Evolutionary conservation across 2,329 filamentous ascomycete genomes (phyloP), one percentile per base, ranked within the genome.

Genomic region (Nemania sp.): DNA sequence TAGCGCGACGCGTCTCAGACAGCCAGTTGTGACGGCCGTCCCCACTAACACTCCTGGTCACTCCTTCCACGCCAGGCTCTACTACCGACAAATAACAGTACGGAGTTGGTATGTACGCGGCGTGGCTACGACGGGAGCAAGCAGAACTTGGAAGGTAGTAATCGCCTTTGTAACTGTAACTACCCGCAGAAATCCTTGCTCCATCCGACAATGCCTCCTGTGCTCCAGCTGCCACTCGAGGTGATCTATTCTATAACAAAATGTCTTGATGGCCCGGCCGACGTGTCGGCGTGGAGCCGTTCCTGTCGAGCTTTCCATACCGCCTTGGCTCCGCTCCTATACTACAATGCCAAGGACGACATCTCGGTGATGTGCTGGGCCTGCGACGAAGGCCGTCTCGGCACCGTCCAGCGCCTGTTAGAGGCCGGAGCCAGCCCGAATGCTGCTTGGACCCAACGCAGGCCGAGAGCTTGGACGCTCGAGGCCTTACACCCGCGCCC

Each of bases 181-280:
- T n/a, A n/a, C n/a, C n/a, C n/a, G n/a, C n/a, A n/a, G n/a, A n/a
- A n/a, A n/a, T n/a, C n/a, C n/a, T n/a, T n/a, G n/a, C n/a, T n/a
- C n/a, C n/a, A n/a, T n/a, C n/a, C n/a, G n/a, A n/a, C n/a, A n/a
- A 64, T 64, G 63, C 15, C 56, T 19, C 43, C 51, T 4, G 47
- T 56, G 26, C 49, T 61, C 28, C 31, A 31, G 39, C 54, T 64
- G 12, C 62, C 63, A 3, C 2, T 52, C 7, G 64, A 66, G 44
- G n/a, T 65, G 12, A 39, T 61, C n/a, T 43, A 46, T 24, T 34
- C 53, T 1, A 46, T 49, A n/a, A 17, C 44, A 3, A 8, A 52
- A 15, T 52, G 52, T 14, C 49, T 56, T 6, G 40, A 47, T 9
- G 12, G 11, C 15, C 7, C 14, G 4, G 31, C 28, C 33, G 57